Base-by-base conservation (phyloP, 345 rosid genomes). In the Sonneratia alba region DNA sequence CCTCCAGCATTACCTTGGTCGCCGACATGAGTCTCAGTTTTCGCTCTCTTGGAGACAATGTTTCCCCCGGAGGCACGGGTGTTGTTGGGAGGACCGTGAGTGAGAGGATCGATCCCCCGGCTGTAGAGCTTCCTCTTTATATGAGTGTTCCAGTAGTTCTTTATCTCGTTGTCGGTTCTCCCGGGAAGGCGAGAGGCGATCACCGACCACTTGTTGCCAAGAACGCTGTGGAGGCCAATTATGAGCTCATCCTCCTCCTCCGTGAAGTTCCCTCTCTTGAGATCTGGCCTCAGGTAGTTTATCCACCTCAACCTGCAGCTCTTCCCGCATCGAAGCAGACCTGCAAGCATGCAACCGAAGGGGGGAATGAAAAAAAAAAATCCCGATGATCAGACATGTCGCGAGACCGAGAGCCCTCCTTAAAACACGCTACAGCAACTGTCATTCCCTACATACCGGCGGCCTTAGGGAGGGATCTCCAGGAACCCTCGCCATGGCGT, bases 131-230 rank as follows among this genome's bases (percentile, higher is more conserved):
- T 91, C 67, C 97, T 76, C 69, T 84, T 91, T 71, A 91, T 89
- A 81, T 91, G 97, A 6, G 95, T 91, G 76, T 91, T 91, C 95
- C 95, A 91, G 70, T 91, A 89, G 64, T 89, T 91, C 81, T 91
- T 91, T 22, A 91, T 91, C 72, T 91, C 94, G 40, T 91, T 89
- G 42, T 91, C 95, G 11, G 97, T 91, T 79, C 97, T 87, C 74
- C 95, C 97, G 0, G 97, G 91, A 68, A 91, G 75, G 62, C 86
- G 82, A 62, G 89, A 87, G 5, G 97, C 95, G 24, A 91, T 91
- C 49, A 89, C 71, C 45, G 93, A 91, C 97, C 97, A 91, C 96
- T 91, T 91, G 90, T 91, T 91, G 34, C 97, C 97, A 21, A 89
- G 88, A 53, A 89, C 70, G 75, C 90, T 78, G 76, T 91, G 97